Evolutionary conservation across 2,329 filamentous ascomycete genomes (phyloP).

Genomic region (Penicillium sp.): DNA sequence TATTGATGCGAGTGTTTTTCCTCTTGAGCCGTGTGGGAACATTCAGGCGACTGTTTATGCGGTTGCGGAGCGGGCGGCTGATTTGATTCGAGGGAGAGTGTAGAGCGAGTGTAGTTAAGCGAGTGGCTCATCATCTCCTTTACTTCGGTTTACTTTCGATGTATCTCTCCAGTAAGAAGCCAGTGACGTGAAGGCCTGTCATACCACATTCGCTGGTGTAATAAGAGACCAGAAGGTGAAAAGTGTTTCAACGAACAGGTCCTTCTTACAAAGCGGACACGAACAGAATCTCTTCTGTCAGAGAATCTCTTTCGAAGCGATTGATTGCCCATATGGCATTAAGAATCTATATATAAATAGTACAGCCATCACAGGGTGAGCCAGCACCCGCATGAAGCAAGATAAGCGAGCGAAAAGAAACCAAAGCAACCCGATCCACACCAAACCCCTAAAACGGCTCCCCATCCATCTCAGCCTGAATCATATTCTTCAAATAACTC

Average conservation of each 20-base stretch:
- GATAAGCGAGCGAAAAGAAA: background rate
- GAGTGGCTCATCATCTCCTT: background rate
- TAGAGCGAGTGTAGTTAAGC: background rate
- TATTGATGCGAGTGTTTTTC: conserved; percentile 40
- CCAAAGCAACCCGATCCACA: background rate
- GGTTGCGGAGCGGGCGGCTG: conserved; percentile 37
- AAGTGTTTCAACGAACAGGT: no score
- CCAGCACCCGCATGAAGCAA: background rate
- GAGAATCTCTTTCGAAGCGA: background rate
- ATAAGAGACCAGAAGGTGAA: no score
- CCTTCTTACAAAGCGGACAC: no score
- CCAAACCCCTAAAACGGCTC: conserved; percentile 20
- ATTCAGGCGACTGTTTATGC: conserved; percentile 43
- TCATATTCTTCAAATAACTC: conserved; percentile 54
- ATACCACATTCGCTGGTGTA: no score
- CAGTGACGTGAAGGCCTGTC: no score
- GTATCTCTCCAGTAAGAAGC: no score
- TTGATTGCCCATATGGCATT: background rate
- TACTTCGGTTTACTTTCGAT: no score
- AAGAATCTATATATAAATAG: background rate
- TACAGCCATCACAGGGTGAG: background rate
- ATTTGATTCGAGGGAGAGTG: conserved; percentile 23
- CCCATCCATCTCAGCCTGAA: conserved; percentile 38
- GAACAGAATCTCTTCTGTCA: no score
- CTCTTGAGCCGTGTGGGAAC: conserved; percentile 38